Base-by-base conservation (phyloP, 371 early-diverging fungal genomes). In the Haplosporangium sp. region DNA sequence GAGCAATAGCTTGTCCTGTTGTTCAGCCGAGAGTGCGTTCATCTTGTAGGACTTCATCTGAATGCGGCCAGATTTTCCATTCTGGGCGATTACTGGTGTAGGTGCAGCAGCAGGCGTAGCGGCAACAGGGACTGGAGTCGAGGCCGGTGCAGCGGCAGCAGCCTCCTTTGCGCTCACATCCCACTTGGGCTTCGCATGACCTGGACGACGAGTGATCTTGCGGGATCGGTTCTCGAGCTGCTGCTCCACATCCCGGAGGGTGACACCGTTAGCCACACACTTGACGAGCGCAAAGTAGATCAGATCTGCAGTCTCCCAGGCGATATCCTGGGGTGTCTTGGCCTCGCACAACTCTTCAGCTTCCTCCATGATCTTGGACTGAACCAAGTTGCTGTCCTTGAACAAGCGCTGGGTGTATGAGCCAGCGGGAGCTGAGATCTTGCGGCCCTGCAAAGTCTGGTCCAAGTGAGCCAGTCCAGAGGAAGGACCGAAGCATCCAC, bases 261-360 rank as follows among this genome's bases (percentile, higher is more conserved):
- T 83, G 5, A 97, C 96, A 43, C 96, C 97, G 41, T 85, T 82
- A 41, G 88, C 86, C 3, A 92, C 89, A 83, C 96, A 96, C 74
- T 95, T 96, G 59, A 89, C 91, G 55, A 99, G 83, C 6, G 95
- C 92, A 87, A 99, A 99, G 86, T 98, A 99, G 59, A 99, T 88
- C 62, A 98, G 82, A 77, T 99, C 99, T 23, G 99, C 98, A 29
- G 97, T 93, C 81, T 99, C 98, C 90, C 94, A 95, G 6, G 97
- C 96, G 69, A 97, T 90, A 4, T 98, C 95, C 1, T 91, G 90
- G 36, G 83, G 83, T 2, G 81, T 82, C 11, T 73, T 84, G 37
- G 99, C 98, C 36, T 94, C 90, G 63, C 95, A 94, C 29, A 99
- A 80, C 82, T 97, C 98, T 11, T 92, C 89, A 5, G 99, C 99